Base-by-base conservation (phyloP, 1,284 basidiomycete species). In the Leccinum fallax region DNA sequence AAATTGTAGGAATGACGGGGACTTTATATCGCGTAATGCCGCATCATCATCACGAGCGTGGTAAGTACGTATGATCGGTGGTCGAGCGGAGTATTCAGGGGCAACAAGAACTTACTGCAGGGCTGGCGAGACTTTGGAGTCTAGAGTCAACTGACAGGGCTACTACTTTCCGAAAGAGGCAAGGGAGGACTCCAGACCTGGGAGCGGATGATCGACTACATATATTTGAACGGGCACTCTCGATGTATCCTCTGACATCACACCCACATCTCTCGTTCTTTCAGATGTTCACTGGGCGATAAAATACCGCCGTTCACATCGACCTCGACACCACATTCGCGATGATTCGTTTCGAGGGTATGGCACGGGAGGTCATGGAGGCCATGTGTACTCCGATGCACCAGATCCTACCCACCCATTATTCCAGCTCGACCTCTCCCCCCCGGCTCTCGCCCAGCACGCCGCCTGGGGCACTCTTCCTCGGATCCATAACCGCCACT, bases 351-450 rank as follows among this genome's bases (percentile, higher is more conserved):
- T 90, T 90, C 79, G 87, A 89, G 71, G 81, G 79, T 62, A 75
- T 90, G 62, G 79, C 88, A 13, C 82, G 83, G 36, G 89, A 89
- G 66, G 87, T 90, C 60, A 85, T 88, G 81, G 85, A 90, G 73
- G 85, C 89, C 16, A 88, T 91, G 85, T 90, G 87, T 78, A 91
- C 89, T 0, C 89, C 89, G 0, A 89, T 91, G 89, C 89, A 91
- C 75, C 81, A 81, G 63, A 83, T 91, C 69, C 76, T 87, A 24
- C 76, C 86, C 24, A 78, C 84, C 5, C 71, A 69, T 63, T 74
- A 61, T 59, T 69, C 67, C 36, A 66, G 62, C 54, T 65, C 60
- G 57, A 53, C 66, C 3, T 64, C 74, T 2, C 65, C 64, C 15
- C 34, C 71, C 32, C 63, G 63, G 10, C 49, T 65, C 3, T 51